Evolutionary conservation across 495 filamentous ascomycete genomes (phyloP).

Genomic region (Podospora pseudopauciseta): DNA sequence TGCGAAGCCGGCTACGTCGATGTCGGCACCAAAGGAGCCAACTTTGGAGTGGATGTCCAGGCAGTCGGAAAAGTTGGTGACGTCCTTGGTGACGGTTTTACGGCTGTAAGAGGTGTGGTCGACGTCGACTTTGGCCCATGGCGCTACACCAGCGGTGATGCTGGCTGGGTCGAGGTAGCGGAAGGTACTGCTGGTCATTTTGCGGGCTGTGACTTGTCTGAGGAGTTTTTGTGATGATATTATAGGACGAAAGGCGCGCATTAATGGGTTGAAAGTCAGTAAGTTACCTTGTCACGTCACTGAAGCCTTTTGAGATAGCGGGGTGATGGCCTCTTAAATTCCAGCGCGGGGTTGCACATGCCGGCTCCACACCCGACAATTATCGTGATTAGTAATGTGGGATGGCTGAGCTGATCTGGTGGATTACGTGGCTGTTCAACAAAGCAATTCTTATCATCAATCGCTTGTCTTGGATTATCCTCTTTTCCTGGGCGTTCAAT

Average conservation of each 20-base stretch:
- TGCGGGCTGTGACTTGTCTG: conserved; percentile 7
- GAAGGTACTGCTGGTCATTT: conserved; percentile 29
- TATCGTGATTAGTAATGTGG: not conserved
- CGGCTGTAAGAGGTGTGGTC: conserved; percentile 31
- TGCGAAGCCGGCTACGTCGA: conserved; percentile 44
- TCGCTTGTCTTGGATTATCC: not conserved
- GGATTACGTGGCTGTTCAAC: not conserved
- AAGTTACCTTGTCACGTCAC: not conserved
- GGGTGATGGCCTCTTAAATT: not conserved
- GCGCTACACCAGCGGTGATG: conserved; percentile 25
- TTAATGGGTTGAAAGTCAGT: not conserved
- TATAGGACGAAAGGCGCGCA: not conserved
- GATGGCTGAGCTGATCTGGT: not conserved
- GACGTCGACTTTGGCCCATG: conserved; percentile 44
- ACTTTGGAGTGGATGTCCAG: conserved; percentile 3
- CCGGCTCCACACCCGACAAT: not conserved
- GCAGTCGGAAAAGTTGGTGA: conserved; percentile 31
- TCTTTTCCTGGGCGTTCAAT: not conserved
- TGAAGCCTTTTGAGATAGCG: not conserved
- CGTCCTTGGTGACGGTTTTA: conserved; percentile 24
- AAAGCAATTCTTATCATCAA: not conserved
- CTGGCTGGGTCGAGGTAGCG: conserved; percentile 28
- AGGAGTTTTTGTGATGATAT: not conserved
- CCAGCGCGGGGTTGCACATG: not conserved
- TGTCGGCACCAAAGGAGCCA: conserved; percentile 36